Conservation (phyloP, 306 rosid species). For the Rosa rugosa region DNA sequence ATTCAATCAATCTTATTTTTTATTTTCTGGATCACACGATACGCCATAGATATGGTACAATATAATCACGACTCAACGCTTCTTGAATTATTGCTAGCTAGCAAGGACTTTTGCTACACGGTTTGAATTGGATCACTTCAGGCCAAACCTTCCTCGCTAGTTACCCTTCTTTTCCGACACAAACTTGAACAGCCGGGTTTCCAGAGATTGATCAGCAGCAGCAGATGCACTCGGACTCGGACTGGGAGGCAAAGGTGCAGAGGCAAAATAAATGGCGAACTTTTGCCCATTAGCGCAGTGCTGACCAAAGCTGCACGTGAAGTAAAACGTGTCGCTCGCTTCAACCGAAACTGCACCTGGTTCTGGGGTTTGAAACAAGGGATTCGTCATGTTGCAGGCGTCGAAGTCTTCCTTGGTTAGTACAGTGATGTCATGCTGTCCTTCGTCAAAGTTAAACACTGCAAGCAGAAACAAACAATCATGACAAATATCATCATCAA, state of each 20-base stretch:
- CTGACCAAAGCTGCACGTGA: neutral
- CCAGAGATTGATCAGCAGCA: too few relatives aligned
- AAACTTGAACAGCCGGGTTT: neutral
- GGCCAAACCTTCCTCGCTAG: too few relatives aligned
- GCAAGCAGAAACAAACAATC: neutral
- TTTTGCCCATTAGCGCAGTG: neutral
- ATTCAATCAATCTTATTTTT: too few relatives aligned
- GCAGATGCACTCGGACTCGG: neutral
- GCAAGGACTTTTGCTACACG: too few relatives aligned
- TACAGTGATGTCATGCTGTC: neutral
- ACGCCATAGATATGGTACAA: too few relatives aligned
- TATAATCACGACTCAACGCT: too few relatives aligned
- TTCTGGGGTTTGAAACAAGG: neutral
- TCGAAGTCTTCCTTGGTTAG: conserved; percentile 4
- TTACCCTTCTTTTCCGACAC: neutral
- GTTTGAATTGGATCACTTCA: too few relatives aligned
- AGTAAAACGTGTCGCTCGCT: neutral
- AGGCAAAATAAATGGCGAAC: neutral
- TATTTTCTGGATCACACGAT: too few relatives aligned
- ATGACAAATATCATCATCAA: neutral
- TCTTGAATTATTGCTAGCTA: too few relatives aligned
- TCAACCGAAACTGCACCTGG: neutral
- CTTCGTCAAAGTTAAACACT: neutral
- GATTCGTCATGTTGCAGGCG: neutral
- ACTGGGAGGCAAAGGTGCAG: neutral